A percentile compares a stretch with the other conserved stretches of the same genome.
Evolutionary conservation across 441 rosid species (phyloP).

Genomic region (Croton laevigatus): DNA sequence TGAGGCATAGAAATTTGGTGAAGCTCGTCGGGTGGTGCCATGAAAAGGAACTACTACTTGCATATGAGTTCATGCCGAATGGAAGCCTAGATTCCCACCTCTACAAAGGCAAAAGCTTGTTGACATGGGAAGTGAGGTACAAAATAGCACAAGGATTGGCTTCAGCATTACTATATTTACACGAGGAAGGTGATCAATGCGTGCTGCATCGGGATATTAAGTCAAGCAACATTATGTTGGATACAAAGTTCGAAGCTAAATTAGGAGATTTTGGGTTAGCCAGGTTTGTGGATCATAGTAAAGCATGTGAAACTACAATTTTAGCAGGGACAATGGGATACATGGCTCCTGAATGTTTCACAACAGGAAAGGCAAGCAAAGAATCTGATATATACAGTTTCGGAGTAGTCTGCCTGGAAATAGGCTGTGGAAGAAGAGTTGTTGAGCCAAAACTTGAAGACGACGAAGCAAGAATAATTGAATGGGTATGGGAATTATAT

Average conservation of each 20-base stretch:
- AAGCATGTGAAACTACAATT: conserved; percentile 22
- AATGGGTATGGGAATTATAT: conserved; percentile 44
- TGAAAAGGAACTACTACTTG: conserved; percentile 22
- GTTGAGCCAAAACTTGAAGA: conserved; percentile 13
- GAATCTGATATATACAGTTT: conserved; percentile 39
- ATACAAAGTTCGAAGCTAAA: conserved; percentile 31
- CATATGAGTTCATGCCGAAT: conserved; percentile 37
- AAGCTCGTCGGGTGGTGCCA: conserved; percentile 46
- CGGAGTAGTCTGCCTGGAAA: conserved; percentile 34
- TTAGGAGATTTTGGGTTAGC: conserved; percentile 46
- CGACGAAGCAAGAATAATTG: conserved; percentile 17
- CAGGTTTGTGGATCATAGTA: conserved; percentile 26
- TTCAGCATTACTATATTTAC: conserved; percentile 31
- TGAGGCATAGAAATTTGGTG: conserved; percentile 38
- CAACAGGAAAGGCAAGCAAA: conserved; percentile 34
- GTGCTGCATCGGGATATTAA: conserved; percentile 37
- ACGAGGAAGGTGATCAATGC: conserved; percentile 30
- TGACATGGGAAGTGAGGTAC: conserved; percentile 32
- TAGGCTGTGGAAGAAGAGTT: conserved; percentile 33
- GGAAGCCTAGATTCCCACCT: conserved; percentile 40
- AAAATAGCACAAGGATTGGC: conserved; percentile 33
- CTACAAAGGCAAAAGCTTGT: conserved; percentile 18
- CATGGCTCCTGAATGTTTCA: conserved; percentile 26
- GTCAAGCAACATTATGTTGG: conserved; percentile 35
- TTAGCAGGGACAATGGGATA: conserved; percentile 33